These are phyloP conservation scores for Lagerstroemia speciosa DNA, from an alignment of 345 rosid species.

Conservation along the genomic window DNA sequence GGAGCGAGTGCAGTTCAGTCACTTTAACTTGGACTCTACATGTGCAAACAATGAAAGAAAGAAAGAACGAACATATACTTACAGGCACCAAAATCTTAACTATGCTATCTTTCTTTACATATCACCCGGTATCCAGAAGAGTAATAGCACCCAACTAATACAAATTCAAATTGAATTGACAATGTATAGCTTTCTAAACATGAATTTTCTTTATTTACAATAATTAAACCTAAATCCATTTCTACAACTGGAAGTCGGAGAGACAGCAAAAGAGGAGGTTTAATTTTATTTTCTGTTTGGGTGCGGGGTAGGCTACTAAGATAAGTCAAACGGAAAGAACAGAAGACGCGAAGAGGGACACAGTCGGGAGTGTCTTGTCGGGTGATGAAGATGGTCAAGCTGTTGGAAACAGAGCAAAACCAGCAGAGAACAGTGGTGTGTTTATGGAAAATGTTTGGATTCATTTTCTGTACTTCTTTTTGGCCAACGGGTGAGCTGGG, in stretches of 20 bases:
- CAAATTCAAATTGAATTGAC: too few relatives aligned
- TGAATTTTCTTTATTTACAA: too few relatives aligned
- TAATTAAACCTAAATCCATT: too few relatives aligned
- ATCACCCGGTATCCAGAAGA: too few relatives aligned
- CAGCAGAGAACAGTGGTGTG: neutral
- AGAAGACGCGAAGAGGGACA: neutral
- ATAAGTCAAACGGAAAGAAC: slow-evolving; percentile 1
- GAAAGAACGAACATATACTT: neutral
- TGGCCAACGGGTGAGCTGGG: neutral
- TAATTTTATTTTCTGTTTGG: neutral
- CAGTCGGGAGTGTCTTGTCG: neutral
- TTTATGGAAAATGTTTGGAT: neutral
- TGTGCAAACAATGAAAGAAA: neutral
- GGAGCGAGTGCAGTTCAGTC: neutral
- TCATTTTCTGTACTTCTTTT: neutral
- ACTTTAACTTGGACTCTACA: neutral
- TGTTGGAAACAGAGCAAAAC: neutral
- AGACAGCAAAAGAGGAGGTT: too few relatives aligned
- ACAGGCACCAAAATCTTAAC: neutral
- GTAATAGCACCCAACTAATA: too few relatives aligned
- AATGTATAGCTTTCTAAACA: too few relatives aligned
- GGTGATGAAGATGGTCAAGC: neutral
- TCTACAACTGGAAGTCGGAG: too few relatives aligned
- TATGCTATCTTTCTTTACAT: too few relatives aligned
- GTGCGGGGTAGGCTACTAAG: slow-evolving; percentile 1